A percentile compares a stretch with the other conserved stretches of the same genome.
These are phyloP conservation scores for Botryosphaeria agaves DNA, from an alignment of 2,329 filamentous ascomycete species.

Conservation along the genomic window DNA sequence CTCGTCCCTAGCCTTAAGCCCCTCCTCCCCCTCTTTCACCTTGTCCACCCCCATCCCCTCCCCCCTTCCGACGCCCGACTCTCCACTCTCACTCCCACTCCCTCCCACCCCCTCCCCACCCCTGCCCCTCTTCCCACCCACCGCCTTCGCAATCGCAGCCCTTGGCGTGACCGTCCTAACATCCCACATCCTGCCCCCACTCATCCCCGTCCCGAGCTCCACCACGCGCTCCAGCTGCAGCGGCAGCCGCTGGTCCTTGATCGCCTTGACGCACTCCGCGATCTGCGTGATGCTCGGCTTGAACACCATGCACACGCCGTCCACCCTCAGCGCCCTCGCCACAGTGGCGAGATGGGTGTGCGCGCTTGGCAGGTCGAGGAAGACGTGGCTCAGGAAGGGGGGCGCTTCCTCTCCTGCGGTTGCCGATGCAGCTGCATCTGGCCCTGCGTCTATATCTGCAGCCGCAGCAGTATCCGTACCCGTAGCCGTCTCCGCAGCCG, in stretches of 20 bases:
- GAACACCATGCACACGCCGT: constrained; percentile 53
- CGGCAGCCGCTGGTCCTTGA: constrained; percentile 36
- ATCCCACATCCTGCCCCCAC: constrained; percentile 47
- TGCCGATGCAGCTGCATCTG: too few species aligned
- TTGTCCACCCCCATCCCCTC: constrained; percentile 2
- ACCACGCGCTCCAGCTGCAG: constrained; percentile 41
- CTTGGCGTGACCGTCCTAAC: constrained; percentile 33
- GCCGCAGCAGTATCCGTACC: too few species aligned
- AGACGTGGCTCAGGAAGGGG: constrained; percentile 53
- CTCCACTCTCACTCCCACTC: constrained; percentile 2
- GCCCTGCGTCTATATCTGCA: too few species aligned
- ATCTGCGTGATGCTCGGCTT: constrained; percentile 68
- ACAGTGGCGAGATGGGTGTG: constrained; percentile 34
- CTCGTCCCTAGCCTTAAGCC: background rate
- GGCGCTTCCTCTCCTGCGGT: constrained; percentile 12
- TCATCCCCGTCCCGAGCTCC: constrained; percentile 35
- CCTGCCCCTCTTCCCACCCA: background rate
- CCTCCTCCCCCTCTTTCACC: constrained; percentile 1
- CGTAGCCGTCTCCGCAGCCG: background rate
- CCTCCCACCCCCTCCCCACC: too few species aligned
- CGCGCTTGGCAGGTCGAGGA: constrained; percentile 56
- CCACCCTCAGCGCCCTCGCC: constrained; percentile 40
- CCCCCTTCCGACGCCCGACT: constrained; percentile 1
- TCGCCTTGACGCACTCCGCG: constrained; percentile 39
- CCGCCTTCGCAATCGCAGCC: constrained; percentile 8